Evolutionary conservation across 345 rosid species (phyloP), one percentile per base, ranked within the genome.

Genomic region (Dimocarpus longan): DNA sequence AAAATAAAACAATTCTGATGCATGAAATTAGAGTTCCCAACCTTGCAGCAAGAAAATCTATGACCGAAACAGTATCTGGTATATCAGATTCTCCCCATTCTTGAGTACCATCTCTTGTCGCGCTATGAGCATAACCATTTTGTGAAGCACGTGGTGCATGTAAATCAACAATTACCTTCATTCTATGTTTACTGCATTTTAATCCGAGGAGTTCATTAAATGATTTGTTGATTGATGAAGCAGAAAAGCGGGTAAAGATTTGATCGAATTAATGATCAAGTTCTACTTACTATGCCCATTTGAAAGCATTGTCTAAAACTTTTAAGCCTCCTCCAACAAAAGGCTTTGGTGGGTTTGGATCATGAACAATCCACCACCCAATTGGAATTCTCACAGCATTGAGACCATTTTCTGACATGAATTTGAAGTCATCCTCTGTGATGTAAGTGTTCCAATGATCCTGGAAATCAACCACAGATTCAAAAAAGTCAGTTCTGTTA

Each of bases 51-150:
- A 87, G 84, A 73, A 84, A 84, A n/a, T 87, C 87, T 42, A 84
- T 87, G 57, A 87, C 80, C 19, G 77, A 66, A 0, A 79, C 79
- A 22, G 89, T 87, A 12, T 82, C 85, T 8, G 52, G 62, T 22
- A 85, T 81, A 62, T 81, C 37, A 4, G 81, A 78, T 28, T 81
- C 85, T 16, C 75, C 87, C 87, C 89, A 87, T 76, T 87, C 89
- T 28, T n/a, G 79, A 74, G 63, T 81, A 11, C 89, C 89, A 66
- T 87, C 88, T 78, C 86, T 76, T n/a, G 86, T 0, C 0, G 24
- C 83, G n/a, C 89, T 85, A 62, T 85, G 89, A 1, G 32, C 65
- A 15, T 73, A 63, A 0, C 90, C 85, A n/a, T 87, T 87, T 70
- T 85, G 88, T 5, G 86, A 85, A 71, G 56, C 81, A 60, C 72